Conservation (phyloP, 164 flowering plant genomes). For the Buxus sempervirens region DNA sequence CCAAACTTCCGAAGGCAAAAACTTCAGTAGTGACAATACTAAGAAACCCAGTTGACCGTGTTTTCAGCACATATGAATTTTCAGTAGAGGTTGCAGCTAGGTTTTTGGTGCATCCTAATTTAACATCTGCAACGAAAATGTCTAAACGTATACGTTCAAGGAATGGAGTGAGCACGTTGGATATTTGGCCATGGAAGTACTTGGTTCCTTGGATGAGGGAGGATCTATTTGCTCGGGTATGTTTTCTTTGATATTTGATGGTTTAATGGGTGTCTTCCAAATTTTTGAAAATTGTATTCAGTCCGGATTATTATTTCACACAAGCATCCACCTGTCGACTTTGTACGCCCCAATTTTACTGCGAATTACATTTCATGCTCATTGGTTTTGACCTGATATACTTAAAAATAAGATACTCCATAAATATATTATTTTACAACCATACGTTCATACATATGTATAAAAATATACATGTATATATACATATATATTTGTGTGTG, state of each 20-base stretch:
- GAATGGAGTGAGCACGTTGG: slow-evolving; percentile 72
- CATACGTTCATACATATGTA: too few species aligned
- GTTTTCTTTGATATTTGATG: slow-evolving; percentile 11
- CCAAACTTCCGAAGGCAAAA: slow-evolving; percentile 74
- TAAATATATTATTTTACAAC: too few species aligned
- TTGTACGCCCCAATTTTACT: background rate
- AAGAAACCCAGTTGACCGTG: slow-evolving; percentile 86
- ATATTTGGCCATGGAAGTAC: slow-evolving; percentile 99
- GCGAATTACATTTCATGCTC: background rate
- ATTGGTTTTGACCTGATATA: too few species aligned
- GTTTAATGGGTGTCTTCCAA: background rate
- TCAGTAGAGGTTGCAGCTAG: slow-evolving; percentile 95
- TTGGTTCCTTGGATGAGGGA: slow-evolving; percentile 99
- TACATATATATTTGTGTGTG: too few species aligned
- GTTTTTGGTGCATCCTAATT: slow-evolving; percentile 81
- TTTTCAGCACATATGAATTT: slow-evolving; percentile 94
- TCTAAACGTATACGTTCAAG: slow-evolving; percentile 41
- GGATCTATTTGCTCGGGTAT: slow-evolving; percentile 90
- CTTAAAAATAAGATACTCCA: too few species aligned
- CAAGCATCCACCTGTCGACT: background rate
- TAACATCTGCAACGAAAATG: slow-evolving; percentile 74
- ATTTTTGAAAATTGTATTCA: background rate
- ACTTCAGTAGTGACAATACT: slow-evolving; percentile 90
- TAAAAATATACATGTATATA: too few species aligned
- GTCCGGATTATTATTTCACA: background rate